Conservation (phyloP, 2,329 filamentous ascomycete species). For the Tolypocladium sp. region DNA sequence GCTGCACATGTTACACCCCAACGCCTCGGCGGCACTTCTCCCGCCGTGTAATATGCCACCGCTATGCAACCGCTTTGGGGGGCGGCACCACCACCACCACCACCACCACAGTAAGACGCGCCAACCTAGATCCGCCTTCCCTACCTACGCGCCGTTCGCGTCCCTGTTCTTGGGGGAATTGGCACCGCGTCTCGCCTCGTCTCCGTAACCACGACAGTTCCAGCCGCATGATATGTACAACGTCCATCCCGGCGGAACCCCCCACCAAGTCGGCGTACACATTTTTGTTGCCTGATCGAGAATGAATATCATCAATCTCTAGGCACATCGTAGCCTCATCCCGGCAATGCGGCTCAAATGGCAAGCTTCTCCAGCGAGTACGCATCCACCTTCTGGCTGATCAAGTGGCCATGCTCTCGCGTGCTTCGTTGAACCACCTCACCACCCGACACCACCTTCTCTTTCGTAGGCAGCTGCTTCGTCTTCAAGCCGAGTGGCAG, state of each 20-base stretch:
- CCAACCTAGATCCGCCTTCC: not conserved
- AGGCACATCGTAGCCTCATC: not conserved
- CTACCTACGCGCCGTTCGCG: not conserved
- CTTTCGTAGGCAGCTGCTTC: slow-evolving; percentile 35
- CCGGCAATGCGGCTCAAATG: slow-evolving; percentile 35
- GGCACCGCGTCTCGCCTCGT: not conserved
- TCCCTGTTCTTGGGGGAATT: not conserved
- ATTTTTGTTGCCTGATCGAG: not conserved
- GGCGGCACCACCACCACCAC: too few species aligned
- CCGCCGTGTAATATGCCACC: not conserved
- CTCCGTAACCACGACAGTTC: not conserved
- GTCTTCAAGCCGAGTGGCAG: slow-evolving; percentile 68
- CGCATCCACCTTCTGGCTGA: slow-evolving; percentile 69
- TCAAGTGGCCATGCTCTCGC: slow-evolving; percentile 67
- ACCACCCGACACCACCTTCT: slow-evolving; percentile 58
- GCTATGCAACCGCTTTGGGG: not conserved
- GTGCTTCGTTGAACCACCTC: slow-evolving; percentile 60
- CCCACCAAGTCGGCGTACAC: not conserved
- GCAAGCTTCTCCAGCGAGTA: slow-evolving; percentile 76
- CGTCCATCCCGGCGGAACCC: not conserved
- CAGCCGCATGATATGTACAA: not conserved
- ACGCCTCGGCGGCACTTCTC: not conserved
- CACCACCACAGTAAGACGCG: not conserved
- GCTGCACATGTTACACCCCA: not conserved
- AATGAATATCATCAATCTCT: not conserved